Conservation (phyloP, 495 filamentous ascomycete genomes). For the Xylaria grammica region DNA sequence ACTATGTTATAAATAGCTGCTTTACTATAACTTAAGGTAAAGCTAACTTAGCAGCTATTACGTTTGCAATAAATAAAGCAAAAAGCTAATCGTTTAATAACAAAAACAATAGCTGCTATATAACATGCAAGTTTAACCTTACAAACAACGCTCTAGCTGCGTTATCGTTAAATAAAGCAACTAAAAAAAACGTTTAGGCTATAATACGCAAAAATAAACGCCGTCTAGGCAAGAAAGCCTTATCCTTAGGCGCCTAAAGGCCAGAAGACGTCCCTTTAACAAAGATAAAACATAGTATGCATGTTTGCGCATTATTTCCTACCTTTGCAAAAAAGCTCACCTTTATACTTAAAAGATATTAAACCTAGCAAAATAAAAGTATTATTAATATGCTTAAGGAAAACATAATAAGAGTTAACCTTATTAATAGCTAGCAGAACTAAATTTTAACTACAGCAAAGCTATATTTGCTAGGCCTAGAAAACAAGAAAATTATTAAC, state of each 20-base stretch:
- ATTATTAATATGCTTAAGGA: slow-evolving; percentile 6
- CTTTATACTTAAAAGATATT: neutral
- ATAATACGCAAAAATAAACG: neutral
- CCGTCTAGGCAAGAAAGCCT: neutral
- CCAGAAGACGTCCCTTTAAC: neutral
- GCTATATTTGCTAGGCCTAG: slow-evolving; percentile 3
- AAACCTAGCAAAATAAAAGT: neutral
- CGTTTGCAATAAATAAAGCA: neutral
- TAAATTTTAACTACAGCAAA: neutral
- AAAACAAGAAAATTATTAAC: slow-evolving; percentile 4
- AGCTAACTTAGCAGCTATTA: neutral
- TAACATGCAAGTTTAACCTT: neutral
- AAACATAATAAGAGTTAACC: neutral
- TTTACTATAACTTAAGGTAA: neutral
- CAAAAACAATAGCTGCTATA: neutral
- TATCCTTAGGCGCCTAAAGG: neutral
- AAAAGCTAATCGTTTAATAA: neutral
- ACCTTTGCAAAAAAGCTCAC: neutral
- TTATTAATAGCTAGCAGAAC: slow-evolving; percentile 13
- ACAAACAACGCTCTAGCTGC: neutral
- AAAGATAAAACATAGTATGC: neutral
- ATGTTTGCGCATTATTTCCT: neutral
- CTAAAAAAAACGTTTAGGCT: neutral
- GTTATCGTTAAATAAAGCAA: neutral
- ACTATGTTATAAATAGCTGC: neutral